Evolutionary conservation across 2,329 filamentous ascomycete genomes (phyloP).

Genomic region (Ophidiomyces ophidiicola): DNA sequence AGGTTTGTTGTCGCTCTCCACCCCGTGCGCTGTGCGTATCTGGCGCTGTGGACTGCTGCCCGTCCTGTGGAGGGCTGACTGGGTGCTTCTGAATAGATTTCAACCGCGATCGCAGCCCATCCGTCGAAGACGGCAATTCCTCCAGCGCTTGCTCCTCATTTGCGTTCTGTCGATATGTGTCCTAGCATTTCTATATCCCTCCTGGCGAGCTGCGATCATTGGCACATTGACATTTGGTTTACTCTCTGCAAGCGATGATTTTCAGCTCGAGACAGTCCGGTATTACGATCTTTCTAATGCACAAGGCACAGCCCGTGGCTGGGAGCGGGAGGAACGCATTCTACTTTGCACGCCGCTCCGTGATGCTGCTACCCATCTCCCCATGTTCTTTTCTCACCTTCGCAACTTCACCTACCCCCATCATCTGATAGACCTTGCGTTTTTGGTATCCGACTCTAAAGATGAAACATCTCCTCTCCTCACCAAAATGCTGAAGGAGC

Average conservation of each 20-base stretch:
- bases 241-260: slow-evolving; percentile 52
- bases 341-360: slow-evolving; percentile 86
- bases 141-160: slow-evolving; percentile 53
- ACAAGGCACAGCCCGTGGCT: slow-evolving; percentile 79
- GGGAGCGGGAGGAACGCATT: slow-evolving; percentile 93
- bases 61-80: background rate
- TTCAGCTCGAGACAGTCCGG: slow-evolving; percentile 84
- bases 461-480: slow-evolving; percentile 73
- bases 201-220: slow-evolving; percentile 53
- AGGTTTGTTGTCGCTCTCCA: slow-evolving; percentile 50
- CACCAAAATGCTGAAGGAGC: slow-evolving; percentile 58
- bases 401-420: slow-evolving; percentile 96
- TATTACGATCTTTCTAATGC: slow-evolving; percentile 94
- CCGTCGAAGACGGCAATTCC: slow-evolving; percentile 59
- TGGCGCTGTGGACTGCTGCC: background rate
- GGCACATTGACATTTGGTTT: slow-evolving; percentile 56
- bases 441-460: slow-evolving; percentile 93
- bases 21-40: no score
- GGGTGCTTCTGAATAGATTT: slow-evolving; percentile 45
- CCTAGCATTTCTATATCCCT: slow-evolving; percentile 62
- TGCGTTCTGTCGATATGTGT: slow-evolving; percentile 47
- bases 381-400: slow-evolving; percentile 98
- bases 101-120: slow-evolving; percentile 67
- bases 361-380: slow-evolving; percentile 80
- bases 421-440: slow-evolving; percentile 88